A percentile compares a stretch with the other conserved stretches of the same genome.
phyloP scores from a whole-genome alignment of 345 rosid species.

The Brassica juncea region DNA sequence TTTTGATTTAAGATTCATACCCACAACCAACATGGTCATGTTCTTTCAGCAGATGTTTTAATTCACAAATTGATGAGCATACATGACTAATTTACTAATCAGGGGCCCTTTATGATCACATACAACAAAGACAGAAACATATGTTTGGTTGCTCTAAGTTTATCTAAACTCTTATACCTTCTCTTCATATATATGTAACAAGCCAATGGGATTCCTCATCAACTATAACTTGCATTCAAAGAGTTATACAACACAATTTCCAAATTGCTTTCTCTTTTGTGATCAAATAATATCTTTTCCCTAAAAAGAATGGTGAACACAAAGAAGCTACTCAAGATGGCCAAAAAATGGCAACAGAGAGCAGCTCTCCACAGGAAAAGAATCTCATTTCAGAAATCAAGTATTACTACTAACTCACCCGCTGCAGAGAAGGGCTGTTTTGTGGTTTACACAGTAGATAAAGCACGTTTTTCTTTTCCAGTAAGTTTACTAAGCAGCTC shows the following conservation, averaged over 20 bases:
- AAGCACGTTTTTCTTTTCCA: neutral
- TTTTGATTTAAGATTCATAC: neutral
- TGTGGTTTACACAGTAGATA: neutral
- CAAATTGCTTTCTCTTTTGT: neutral
- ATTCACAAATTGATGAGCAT: slow-evolving; percentile 5
- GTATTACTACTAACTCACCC: neutral
- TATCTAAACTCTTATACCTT: neutral
- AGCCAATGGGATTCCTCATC: neutral
- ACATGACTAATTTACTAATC: neutral
- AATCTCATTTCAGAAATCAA: neutral
- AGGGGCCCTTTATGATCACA: slow-evolving; percentile 7
- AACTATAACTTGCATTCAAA: neutral
- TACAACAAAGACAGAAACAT: slow-evolving; percentile 21
- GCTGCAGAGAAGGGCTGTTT: neutral
- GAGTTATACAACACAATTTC: neutral
- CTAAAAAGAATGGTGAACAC: neutral
- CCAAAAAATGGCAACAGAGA: neutral
- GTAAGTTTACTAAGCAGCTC: neutral
- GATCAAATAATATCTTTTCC: neutral
- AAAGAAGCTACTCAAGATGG: neutral
- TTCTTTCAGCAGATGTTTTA: neutral
- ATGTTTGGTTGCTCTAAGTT: neutral
- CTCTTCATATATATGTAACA: neutral
- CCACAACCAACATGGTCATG: slow-evolving; percentile 11
- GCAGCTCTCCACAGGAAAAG: neutral